phyloP scores from a whole-genome alignment of 352 stramenopile species.

The Nothophytophthora sp. region DNA sequence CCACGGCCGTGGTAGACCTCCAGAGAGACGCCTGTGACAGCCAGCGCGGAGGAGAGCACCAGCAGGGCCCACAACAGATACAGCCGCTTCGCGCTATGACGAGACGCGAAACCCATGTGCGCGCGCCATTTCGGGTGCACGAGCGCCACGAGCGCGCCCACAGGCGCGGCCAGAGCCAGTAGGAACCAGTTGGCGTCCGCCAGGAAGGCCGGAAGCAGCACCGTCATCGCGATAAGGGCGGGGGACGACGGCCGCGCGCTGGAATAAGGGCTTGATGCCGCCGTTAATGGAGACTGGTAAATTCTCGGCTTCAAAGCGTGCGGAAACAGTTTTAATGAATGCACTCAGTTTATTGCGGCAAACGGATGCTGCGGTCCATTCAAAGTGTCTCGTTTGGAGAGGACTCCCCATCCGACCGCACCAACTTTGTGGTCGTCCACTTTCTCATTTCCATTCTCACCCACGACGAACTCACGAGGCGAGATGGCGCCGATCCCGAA shows the following conservation, averaged over 20 bases:
- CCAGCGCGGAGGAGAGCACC: slow-evolving; percentile 23
- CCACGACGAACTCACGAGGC: too few relatives aligned
- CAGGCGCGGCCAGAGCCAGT: slow-evolving; percentile 25
- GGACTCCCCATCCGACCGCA: too few relatives aligned
- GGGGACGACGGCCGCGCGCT: not conserved
- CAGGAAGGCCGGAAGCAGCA: slow-evolving; percentile 66
- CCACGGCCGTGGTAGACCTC: slow-evolving; percentile 63
- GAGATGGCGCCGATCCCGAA: too few relatives aligned
- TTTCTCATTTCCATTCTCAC: too few relatives aligned
- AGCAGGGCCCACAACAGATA: slow-evolving; percentile 52
- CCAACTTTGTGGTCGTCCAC: too few relatives aligned
- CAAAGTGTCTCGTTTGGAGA: too few relatives aligned
- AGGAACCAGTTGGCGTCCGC: slow-evolving; percentile 74
- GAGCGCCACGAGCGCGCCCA: slow-evolving; percentile 29
- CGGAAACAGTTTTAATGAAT: too few relatives aligned
- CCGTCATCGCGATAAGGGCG: slow-evolving; percentile 45
- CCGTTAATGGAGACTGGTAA: not conserved
- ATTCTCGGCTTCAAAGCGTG: too few relatives aligned
- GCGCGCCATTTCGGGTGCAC: slow-evolving; percentile 45
- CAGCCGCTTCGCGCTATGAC: slow-evolving; percentile 19
- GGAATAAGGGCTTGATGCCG: not conserved
- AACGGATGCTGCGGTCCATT: too few relatives aligned
- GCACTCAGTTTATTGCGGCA: too few relatives aligned
- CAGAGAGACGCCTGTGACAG: slow-evolving; percentile 43
- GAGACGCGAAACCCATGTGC: slow-evolving; percentile 20